Evolutionary conservation across 2,329 filamentous ascomycete genomes (phyloP).

Genomic region (Ophiostoma montium): DNA sequence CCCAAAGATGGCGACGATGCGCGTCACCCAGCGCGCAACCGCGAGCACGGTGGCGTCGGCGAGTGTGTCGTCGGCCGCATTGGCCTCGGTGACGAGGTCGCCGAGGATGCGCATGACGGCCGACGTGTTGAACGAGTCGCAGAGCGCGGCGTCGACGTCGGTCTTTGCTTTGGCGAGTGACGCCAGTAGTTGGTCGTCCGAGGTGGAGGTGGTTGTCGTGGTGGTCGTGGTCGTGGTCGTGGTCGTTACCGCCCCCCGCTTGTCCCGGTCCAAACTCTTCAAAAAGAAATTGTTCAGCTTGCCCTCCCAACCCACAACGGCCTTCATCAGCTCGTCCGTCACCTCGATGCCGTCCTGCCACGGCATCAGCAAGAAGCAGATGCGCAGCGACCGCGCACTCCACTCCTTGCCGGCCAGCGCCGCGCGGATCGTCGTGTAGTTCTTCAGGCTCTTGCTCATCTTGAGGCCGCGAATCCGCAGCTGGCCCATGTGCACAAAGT

Average conservation of each 20-base stretch:
- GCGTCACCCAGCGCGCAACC: conserved; percentile 48
- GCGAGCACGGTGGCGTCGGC: conserved; percentile 12
- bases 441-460: conserved; percentile 62
- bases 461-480: conserved; percentile 34
- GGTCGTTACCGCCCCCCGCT: no score
- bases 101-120: conserved; percentile 47
- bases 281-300: conserved; percentile 13
- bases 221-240: no score
- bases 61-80: conserved; percentile 25
- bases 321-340: conserved; percentile 47
- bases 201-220: no score
- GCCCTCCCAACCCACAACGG: conserved; percentile 44
- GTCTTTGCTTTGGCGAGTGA: no score
- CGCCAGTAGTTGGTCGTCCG: no score
- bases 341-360: conserved; percentile 61
- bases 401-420: conserved; percentile 47
- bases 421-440: conserved; percentile 57
- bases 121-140: conserved; percentile 57
- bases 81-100: conserved; percentile 50
- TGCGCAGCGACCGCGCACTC: conserved; percentile 50
- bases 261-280: not conserved
- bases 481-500: conserved; percentile 66
- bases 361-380: conserved; percentile 52
- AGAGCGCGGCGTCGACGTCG: conserved; percentile 44
- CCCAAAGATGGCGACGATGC: conserved; percentile 52